Conservation (phyloP, 1,284 basidiomycete species). For the Rhodotorula sp. region DNA sequence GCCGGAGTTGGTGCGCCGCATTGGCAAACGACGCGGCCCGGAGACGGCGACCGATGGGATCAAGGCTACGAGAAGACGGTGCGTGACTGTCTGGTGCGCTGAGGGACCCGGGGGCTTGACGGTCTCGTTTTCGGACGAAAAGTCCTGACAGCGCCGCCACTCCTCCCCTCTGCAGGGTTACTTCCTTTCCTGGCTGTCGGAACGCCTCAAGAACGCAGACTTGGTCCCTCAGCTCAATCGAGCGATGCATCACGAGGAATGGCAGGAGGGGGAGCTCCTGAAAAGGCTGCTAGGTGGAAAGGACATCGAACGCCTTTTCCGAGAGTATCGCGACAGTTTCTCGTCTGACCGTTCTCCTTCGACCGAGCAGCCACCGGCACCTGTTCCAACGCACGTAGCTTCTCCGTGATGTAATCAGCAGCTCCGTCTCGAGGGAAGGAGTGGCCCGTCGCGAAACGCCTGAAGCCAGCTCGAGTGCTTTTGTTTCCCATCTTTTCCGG, state of each 20-base stretch:
- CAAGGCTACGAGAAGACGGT: constrained; percentile 34
- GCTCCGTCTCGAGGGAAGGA: no score
- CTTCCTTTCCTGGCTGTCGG: constrained; percentile 33
- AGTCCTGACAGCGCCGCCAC: no score
- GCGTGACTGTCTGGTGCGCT: neutral
- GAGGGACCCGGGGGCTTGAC: no score
- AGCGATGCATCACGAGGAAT: neutral
- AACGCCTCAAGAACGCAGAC: neutral
- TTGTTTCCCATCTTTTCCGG: neutral
- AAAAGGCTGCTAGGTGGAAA: constrained; percentile 9
- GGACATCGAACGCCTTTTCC: constrained; percentile 27
- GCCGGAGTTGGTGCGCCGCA: constrained; percentile 30
- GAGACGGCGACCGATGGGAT: constrained; percentile 26
- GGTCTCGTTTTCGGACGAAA: no score
- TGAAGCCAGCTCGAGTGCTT: neutral
- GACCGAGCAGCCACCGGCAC: neutral
- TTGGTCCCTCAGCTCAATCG: constrained; percentile 37
- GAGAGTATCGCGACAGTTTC: constrained; percentile 20
- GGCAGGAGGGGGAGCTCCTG: constrained; percentile 27
- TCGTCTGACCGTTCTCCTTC: neutral
- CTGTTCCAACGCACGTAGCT: constrained; percentile 27
- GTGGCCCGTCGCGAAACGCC: no score
- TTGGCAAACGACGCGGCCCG: constrained; percentile 23
- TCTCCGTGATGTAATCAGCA: neutral
- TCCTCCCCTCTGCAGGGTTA: constrained; percentile 14